Evolutionary conservation across 2,329 filamentous ascomycete species (phyloP).

Genomic region (Colletotrichum sp.): DNA sequence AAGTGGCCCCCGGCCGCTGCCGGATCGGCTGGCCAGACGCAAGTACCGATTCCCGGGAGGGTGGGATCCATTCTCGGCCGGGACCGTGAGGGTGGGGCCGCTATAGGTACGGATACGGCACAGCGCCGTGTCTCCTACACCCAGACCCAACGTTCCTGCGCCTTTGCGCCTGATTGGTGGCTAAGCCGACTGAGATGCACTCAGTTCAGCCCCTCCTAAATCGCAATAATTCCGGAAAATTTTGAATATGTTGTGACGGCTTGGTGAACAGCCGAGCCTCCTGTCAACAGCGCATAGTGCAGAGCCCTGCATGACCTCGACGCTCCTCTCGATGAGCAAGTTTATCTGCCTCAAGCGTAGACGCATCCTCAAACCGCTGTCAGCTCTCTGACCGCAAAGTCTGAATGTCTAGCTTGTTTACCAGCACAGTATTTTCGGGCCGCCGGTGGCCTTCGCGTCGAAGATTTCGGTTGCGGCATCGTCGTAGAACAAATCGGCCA

Average conservation of each 20-base stretch:
- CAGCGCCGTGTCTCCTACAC: neutral
- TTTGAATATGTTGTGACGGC: neutral
- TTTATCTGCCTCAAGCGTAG: conserved; percentile 66
- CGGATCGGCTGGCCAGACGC: neutral
- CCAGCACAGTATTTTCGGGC: conserved; percentile 60
- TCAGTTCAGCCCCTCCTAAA: neutral
- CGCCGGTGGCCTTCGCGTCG: conserved; percentile 59
- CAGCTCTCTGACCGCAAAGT: conserved; percentile 21
- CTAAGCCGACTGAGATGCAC: rapidly evolving
- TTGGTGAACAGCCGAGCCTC: neutral
- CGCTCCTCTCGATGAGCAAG: conserved; percentile 67
- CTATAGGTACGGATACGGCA: neutral
- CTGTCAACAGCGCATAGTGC: conserved; percentile 46
- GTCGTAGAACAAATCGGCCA: conserved; percentile 43
- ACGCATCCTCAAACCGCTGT: conserved; percentile 62
- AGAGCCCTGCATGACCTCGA: conserved; percentile 61
- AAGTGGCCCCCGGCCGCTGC: neutral
- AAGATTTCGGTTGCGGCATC: conserved; percentile 60
- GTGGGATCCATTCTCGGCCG: neutral
- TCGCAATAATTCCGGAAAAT: neutral
- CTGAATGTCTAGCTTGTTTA: conserved; percentile 56
- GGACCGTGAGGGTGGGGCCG: neutral
- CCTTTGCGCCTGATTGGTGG: neutral
- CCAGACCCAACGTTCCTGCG: neutral
- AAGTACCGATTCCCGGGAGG: neutral